Base-by-base conservation (phyloP, 768 basidiomycete species). In the Suillus fuscotomentosus region DNA sequence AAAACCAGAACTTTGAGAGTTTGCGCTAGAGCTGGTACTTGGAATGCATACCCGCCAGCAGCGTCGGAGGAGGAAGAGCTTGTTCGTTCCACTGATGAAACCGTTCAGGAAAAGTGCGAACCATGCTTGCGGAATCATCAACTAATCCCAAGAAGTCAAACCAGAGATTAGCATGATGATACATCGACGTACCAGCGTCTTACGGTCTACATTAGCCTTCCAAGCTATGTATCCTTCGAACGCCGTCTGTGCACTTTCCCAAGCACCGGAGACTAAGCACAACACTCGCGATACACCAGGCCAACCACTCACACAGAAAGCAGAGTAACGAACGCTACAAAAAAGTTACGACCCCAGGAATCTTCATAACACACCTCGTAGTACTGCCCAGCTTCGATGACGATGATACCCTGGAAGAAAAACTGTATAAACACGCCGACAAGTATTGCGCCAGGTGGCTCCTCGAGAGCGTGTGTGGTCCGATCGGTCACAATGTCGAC, bases 101-200 rank as follows among this genome's bases (percentile, higher is more conserved):
- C 82, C 82, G 66, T 84, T 85, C 42, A 84, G 60, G 61, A 85
- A 80, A 42, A 84, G 67, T 59, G 83, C 82, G 0, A 78, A 73
- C 79, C 80, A 83, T 65, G 80, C 75, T 22, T 84, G 77, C 0
- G 70, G 69, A 63, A 76, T 82, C 3, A 76, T 54, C 53, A 38
- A 11, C 53, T 54, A n/a, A 54, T 31, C 5, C 11, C 6, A n/a
- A 54, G 5, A 53, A 20, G 70, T 69, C 71, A 39, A 27, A 48
- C 60, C 24, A 38, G 50, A 31, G 17, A 62, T 17, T 4, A 10
- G 50, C 50, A 61, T 45, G 47, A 54, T 39, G 11, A 34, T 53
- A 34, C 15, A 14, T 17, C 17, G 22, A 73, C 75, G 48, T 60
- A 79, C 81, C 81, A 81, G 81, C 63, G 65, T 67, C 47, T 69